Base-by-base conservation (phyloP, 148 eudicot genomes). In the Cornus florida region DNA sequence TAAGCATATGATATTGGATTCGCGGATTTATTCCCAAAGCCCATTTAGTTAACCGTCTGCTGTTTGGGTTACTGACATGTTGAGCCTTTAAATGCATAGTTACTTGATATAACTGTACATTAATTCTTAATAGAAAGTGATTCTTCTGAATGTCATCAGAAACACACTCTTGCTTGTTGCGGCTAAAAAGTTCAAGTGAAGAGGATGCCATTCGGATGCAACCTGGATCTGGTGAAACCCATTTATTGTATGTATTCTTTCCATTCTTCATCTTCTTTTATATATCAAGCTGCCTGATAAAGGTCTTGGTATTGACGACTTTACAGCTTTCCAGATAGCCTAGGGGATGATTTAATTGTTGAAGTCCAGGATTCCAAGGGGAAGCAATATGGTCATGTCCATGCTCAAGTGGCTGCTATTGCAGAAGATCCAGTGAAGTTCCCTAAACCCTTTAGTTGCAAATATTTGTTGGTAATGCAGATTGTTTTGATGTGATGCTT, bases 311-410 rank as follows among this genome's bases (percentile, higher is more conserved):
- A 32, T 77, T 88, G 77, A 82, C 77, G 23, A 41, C 80, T 80
- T 88, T 89, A 84, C 97, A 95, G 97, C 83, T 91, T 93, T 76
- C 97, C 97, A 86, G 98, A 95, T 83, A 90, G 97, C 79, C 77
- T 93, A 70, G 97, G 97, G 79, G 98, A 95, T 88, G 98, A 95
- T 85, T 82, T 95, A 69, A 85, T 89, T 72, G 79, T 93, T 72
- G 98, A 95, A 85, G 90, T 93, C 72, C 92, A 87, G 46, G 97
- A 95, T 83, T 88, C 94, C 28, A 92, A 91, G 79, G 98, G 98
- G 35, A 93, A 90, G 73, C 79, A 80, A 24, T 83, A 81, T 82
- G 98, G 97, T 10, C 97, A 91, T 71, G 96, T 89, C 70, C 86
- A 89, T 79, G 92, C 92, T 75, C 97, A 95, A 84, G 94, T 95